Base-by-base conservation (phyloP, 148 eudicot genomes). In the Selenicereus undatus region DNA sequence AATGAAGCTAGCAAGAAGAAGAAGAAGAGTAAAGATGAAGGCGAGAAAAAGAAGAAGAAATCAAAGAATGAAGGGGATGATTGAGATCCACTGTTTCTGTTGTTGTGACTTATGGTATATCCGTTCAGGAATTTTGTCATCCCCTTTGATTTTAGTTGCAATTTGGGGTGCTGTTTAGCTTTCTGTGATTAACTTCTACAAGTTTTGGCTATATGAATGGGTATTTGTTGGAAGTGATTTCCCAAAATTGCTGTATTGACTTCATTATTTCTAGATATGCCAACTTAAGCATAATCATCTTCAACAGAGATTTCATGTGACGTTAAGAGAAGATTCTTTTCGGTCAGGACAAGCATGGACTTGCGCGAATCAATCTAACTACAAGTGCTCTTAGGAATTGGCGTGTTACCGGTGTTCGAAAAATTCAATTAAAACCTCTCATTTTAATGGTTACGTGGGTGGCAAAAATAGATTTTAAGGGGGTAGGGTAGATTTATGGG, bases 1-100 rank as follows among this genome's bases (percentile, higher is more conserved):
- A 71, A 80, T n/a, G 75, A 42, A 70, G 70, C 72, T n/a, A 60
- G 68, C 48, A 76, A 82, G 68, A 74, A 71, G 48, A 82, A 82
- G 77, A 73, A 73, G 1, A 48, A 11, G 52, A 48, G 52, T 12
- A 48, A 11, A 48, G 52, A 48, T 48, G 52, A 48, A 48, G 52
- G 52, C 52, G 14, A 92, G 82, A 90, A 89, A 85, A 90, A 91
- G 86, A 90, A 87, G 80, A 82, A 89, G 91, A 91, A 91, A 86
- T 87, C 91, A 11, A 87, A 69, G 76, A 83, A 30, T 26, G 86
- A 87, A 75, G 85, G 82, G 22, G 39, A 56, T 42, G 82, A 80
- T 14, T 79, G 72, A 64, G 51, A 51, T 48, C 51, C 30, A 21
- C 0, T 64, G 81, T 51, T 43, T n/a, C 52, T 30, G 21, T n/a